Evolutionary conservation across 495 filamentous ascomycete genomes (phyloP), one percentile per base, ranked within the genome.

Genomic region (Aspergillus carlsbadensis): DNA sequence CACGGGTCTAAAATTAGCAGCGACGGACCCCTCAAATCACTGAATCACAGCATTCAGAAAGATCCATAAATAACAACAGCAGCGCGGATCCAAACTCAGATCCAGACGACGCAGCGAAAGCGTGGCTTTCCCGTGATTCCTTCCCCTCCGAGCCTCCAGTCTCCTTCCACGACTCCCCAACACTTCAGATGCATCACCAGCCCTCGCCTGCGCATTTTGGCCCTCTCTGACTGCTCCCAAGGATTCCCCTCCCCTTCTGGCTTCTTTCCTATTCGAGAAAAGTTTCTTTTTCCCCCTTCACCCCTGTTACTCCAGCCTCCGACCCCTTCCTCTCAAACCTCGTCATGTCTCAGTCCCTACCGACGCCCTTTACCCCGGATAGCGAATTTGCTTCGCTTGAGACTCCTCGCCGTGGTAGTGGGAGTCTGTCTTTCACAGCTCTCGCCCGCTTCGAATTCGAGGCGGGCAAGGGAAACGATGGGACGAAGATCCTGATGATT

Each of bases 401-500:
- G 21, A 72, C 72, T 1, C 66, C 69, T 5, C 69, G 63, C 21
- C 60, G 49, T 3, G 51, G 64, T 1, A 62, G 20, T 0, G 48
- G 44, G 13, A 59, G 59, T 11, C 60, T 77, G 0, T 76, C 77
- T 0, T 74, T 79, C 41, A 70, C 65, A 1, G 85, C 85, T 2
- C 74, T 91, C 13, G 88, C 88, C n/a, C 85, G 90, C 18, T 95
- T 92, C 70, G 90, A 93, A 65, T 91, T 92, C 62, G 88, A 92
- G 67, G 76, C 85, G 4, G 88, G 87, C 39, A 83, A 83, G 59
- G 86, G 80, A 2, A 89, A 89, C 60, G 89, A 92, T 35, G 90
- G 89, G 8, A 91, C 87, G 29, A 93, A 93, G 72, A 86, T 95
- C 43, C 66, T 92, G 44, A 90, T 92, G 87, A 81, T 92, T 10